Conservation (phyloP, 176 grass and related monocot species). For the Musa itinerans region DNA sequence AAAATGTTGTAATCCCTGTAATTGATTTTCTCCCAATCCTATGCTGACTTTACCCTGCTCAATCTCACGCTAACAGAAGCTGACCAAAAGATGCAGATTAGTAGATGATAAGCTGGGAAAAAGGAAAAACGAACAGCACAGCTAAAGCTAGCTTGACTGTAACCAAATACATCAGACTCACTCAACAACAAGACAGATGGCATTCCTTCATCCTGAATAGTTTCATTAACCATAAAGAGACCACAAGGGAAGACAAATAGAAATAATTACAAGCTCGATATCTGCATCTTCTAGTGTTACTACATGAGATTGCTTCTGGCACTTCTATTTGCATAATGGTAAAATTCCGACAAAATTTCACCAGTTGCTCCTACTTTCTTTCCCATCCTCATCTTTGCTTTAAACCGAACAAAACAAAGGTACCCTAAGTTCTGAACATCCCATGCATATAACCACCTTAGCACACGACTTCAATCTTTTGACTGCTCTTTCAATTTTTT, state of each 20-base stretch:
- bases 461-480: neutral
- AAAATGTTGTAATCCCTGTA: too few relatives aligned
- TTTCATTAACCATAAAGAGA: neutral
- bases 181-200: too few relatives aligned
- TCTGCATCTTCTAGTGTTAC: neutral
- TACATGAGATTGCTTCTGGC: neutral
- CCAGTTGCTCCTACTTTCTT: neutral
- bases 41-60: too few relatives aligned
- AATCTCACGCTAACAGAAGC: too few relatives aligned
- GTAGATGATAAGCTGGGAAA: too few relatives aligned
- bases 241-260: neutral
- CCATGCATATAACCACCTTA: neutral
- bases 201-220: neutral
- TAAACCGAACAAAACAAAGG: neutral
- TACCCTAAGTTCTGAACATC: neutral
- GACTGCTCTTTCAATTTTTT: slow-evolving; percentile 17
- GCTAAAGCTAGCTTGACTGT: too few relatives aligned
- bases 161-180: too few relatives aligned
- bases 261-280: neutral
- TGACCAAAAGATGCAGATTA: too few relatives aligned
- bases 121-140: too few relatives aligned
- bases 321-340: neutral
- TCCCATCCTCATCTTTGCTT: neutral
- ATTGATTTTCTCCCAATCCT: too few relatives aligned
- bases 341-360: neutral